Base-by-base conservation (phyloP, 768 basidiomycete genomes). In the Lentinula guzmanii region DNA sequence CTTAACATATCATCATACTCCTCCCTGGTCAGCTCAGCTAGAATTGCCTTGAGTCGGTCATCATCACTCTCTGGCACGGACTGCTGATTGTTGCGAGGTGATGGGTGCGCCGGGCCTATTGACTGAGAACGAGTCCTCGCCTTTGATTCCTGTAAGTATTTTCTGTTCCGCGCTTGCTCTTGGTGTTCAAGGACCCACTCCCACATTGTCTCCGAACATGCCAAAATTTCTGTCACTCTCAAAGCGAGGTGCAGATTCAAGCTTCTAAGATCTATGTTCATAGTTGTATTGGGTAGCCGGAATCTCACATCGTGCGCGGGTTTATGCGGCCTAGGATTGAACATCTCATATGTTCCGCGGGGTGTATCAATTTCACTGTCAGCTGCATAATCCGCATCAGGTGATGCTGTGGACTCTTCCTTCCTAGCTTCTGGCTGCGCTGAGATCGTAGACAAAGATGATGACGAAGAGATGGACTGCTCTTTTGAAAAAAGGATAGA, bases 131-230 rank as follows among this genome's bases (percentile, higher is more conserved):
- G 62, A 43, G 62, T 60, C 33, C 67, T 63, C 7, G 57, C 46
- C 46, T 62, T 61, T 16, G n/a, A 39, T 34, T 41, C 53, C 37
- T 28, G 53, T 1, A 5, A 10, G 18, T 8, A 15, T 39, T 62
- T 63, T 34, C 55, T 52, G 8, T 21, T 42, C 16, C 42, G 31
- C 8, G 16, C 16, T 43, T 59, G 62, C 11, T 64, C 68, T 72
- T 85, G 85, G 62, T 79, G 80, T 28, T 79, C 79, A 21, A 74
- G 67, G 3, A 90, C 80, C 82, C 85, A 90, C 59, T 88, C 87
- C 90, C 90, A 91, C 88, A 91, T 91, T 34, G 84, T 77, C 71
- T 91, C 90, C 0, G 84, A 77, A 66, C 88, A 90, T 7, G 79
- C 87, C 13, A 90, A 65, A n/a, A 90, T 77, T 68, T 89, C 89